Evolutionary conservation across 768 basidiomycete species (phyloP).

Genomic region (Kwoniella newhampshirensis): DNA sequence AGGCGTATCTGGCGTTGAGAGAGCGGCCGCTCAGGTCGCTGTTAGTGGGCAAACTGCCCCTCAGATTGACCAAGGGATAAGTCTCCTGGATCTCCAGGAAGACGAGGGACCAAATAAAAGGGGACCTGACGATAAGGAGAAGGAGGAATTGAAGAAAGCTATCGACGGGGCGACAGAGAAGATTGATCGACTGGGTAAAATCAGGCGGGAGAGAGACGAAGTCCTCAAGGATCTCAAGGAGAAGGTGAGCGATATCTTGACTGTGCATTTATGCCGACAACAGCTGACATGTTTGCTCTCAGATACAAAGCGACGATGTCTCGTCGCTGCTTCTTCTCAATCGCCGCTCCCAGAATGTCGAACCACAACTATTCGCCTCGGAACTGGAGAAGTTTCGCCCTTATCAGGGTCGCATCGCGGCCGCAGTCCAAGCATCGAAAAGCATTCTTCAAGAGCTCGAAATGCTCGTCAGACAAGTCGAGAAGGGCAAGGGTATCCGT

Average conservation of each 20-base stretch:
- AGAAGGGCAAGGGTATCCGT: constrained; percentile 71
- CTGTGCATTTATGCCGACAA: background rate
- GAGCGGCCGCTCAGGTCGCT: constrained; percentile 28
- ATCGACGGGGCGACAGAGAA: constrained; percentile 49
- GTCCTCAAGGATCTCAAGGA: constrained; percentile 93
- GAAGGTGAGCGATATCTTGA: constrained; percentile 61
- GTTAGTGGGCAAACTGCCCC: constrained; percentile 58
- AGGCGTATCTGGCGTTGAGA: constrained; percentile 55
- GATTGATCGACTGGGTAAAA: constrained; percentile 73
- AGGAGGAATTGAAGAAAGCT: constrained; percentile 68
- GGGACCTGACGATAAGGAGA: constrained; percentile 63
- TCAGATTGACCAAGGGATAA: constrained; percentile 52
- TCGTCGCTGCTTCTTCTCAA: constrained; percentile 90
- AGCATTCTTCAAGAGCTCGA: constrained; percentile 71
- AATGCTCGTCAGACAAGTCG: constrained; percentile 70
- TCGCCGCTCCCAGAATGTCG: constrained; percentile 75
- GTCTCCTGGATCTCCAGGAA: constrained; percentile 69
- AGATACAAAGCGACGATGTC: constrained; percentile 96
- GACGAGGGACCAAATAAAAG: constrained; percentile 55
- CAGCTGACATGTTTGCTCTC: constrained; percentile 6
- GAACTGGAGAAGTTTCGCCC: constrained; percentile 96
- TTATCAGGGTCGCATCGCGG: constrained; percentile 76
- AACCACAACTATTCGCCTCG: constrained; percentile 82
- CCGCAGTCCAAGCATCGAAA: constrained; percentile 76
- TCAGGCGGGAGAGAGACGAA: constrained; percentile 78